phyloP scores from a whole-genome alignment of 2,329 filamentous ascomycete genomes.

The Alternaria conjuncta region DNA sequence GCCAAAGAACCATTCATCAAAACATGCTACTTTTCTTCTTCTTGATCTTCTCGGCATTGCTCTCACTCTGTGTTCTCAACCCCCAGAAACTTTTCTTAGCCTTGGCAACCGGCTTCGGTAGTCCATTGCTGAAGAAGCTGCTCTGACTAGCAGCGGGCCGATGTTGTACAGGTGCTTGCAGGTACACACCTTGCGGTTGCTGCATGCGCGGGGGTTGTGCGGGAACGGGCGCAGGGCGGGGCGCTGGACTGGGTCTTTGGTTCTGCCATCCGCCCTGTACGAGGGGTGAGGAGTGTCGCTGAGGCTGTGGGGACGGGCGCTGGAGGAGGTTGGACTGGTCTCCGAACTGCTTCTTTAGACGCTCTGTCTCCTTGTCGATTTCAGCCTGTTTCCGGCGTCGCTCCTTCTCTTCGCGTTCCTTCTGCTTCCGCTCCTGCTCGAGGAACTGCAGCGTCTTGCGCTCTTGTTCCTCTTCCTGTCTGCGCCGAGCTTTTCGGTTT shows the following conservation, averaged over 20 bases:
- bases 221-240: slow-evolving; percentile 21
- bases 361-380: slow-evolving; percentile 75
- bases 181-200: slow-evolving; percentile 33
- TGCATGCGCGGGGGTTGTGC: slow-evolving; percentile 22
- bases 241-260: slow-evolving; percentile 10
- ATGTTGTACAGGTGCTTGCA: slow-evolving; percentile 34
- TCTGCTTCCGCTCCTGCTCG: slow-evolving; percentile 57
- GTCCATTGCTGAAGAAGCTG: slow-evolving; percentile 45
- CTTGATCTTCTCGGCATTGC: slow-evolving; percentile 41
- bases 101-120: slow-evolving; percentile 35
- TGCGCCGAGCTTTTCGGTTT: slow-evolving; percentile 62
- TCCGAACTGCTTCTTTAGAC: slow-evolving; percentile 73
- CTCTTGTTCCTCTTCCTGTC: slow-evolving; percentile 64
- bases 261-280: slow-evolving; percentile 22
- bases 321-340: slow-evolving; percentile 43
- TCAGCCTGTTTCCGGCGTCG: slow-evolving; percentile 60
- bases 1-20: slow-evolving; percentile 25
- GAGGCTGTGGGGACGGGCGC: slow-evolving; percentile 22
- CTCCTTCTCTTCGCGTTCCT: slow-evolving; percentile 71
- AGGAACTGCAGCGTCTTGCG: slow-evolving; percentile 42
- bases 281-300: slow-evolving; percentile 31
- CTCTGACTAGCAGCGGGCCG: slow-evolving; percentile 41
- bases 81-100: slow-evolving; percentile 50
- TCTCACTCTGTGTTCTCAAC: slow-evolving; percentile 40
- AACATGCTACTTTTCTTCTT: slow-evolving; percentile 56